Evolutionary conservation across 805 yeast species (phyloP).

Genomic region (Blastobotrys chiropterorum): DNA sequence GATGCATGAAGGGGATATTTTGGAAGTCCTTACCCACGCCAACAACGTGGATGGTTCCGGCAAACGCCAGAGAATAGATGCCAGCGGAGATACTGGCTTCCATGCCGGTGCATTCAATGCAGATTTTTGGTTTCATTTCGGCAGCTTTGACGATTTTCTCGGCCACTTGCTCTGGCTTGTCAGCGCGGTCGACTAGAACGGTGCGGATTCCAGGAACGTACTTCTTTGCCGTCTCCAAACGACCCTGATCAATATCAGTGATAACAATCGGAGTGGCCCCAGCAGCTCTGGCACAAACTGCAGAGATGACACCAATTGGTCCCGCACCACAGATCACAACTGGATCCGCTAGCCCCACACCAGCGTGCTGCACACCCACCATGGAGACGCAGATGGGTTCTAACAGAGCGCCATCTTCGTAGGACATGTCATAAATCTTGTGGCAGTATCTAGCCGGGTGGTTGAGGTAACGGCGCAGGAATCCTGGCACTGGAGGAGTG

Average conservation of each 20-base stretch:
- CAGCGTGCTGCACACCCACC: conserved; percentile 46
- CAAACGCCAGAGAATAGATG: conserved; percentile 41
- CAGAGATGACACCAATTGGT: conserved; percentile 50
- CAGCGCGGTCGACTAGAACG: conserved; percentile 38
- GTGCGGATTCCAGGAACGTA: conserved; percentile 43
- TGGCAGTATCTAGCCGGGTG: conserved; percentile 35
- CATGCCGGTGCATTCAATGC: conserved; percentile 51
- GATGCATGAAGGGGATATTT: conserved; percentile 50
- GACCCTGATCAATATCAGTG: conserved; percentile 41
- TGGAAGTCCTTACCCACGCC: conserved; percentile 47
- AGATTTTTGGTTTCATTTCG: conserved; percentile 39
- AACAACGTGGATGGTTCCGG: conserved; percentile 42
- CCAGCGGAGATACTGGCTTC: conserved; percentile 43
- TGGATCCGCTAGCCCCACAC: conserved; percentile 44
- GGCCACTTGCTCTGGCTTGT: conserved; percentile 31
- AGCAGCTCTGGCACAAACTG: conserved; percentile 43
- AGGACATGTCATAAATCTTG: conserved; percentile 37
- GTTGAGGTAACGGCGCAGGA: conserved; percentile 31
- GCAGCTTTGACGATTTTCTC: conserved; percentile 28
- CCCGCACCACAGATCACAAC: conserved; percentile 50
- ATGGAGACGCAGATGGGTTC: conserved; percentile 51
- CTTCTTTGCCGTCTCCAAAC: conserved; percentile 42
- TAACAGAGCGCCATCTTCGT: conserved; percentile 48
- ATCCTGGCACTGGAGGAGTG: conserved; percentile 34
- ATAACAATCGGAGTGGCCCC: conserved; percentile 50